These are phyloP conservation scores for Diutina catenulata DNA, from an alignment of 1,139 yeast genomes.

Conservation along the genomic window DNA sequence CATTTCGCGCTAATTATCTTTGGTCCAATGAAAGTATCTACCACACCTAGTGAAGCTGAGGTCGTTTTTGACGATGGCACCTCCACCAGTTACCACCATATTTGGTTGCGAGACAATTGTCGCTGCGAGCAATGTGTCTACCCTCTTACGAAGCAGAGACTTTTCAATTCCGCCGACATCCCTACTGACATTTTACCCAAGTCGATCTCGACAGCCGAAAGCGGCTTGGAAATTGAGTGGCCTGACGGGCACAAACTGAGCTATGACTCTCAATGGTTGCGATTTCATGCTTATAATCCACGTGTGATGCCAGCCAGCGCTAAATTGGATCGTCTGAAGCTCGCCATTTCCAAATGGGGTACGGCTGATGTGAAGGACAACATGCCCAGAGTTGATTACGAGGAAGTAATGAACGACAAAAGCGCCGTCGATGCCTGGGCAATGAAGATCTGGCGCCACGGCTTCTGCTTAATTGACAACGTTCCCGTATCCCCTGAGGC, in stretches of 20 bases:
- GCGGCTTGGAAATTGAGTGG: background rate
- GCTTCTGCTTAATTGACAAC: conserved; percentile 52
- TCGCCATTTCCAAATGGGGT: conserved; percentile 33
- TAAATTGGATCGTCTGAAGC: conserved; percentile 19
- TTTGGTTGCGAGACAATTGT: conserved; percentile 67
- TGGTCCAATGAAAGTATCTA: too few relatives aligned
- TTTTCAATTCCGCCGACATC: conserved; percentile 45
- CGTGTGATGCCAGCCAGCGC: conserved; percentile 21
- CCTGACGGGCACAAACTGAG: conserved; percentile 32
- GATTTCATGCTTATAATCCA: conserved; percentile 49
- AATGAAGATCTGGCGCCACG: conserved; percentile 44
- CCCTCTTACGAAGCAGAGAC: conserved; percentile 49
- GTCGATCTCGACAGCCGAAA: background rate
- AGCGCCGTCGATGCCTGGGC: conserved; percentile 49
- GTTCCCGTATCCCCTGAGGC: conserved; percentile 55
- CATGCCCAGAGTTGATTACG: conserved; percentile 44
- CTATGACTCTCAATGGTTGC: conserved; percentile 42
- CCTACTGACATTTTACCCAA: conserved; percentile 35
- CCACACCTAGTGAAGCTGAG: too few relatives aligned
- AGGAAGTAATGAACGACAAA: conserved; percentile 29
- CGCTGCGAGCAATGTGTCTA: conserved; percentile 53
- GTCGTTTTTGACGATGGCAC: conserved; percentile 9
- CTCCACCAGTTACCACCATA: conserved; percentile 26
- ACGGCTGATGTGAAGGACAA: conserved; percentile 28
- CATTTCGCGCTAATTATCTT: too few relatives aligned